Evolutionary conservation across 2,329 filamentous ascomycete genomes (phyloP).

Genomic region (Penicillium verrucosum): DNA sequence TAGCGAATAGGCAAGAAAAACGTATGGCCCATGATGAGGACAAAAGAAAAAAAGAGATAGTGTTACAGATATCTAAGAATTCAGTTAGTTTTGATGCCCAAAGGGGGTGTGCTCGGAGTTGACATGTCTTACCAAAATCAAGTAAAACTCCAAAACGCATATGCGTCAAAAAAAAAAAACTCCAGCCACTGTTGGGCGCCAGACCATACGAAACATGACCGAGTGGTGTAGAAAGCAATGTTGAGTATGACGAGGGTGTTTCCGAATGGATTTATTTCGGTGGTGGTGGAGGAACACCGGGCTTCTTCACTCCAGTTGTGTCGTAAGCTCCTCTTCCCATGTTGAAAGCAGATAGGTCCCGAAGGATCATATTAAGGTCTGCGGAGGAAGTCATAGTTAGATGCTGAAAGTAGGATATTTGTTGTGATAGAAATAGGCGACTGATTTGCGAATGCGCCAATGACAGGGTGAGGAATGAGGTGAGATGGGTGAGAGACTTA

Average conservation of each 20-base stretch:
- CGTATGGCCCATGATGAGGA: constrained; percentile 17
- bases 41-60: constrained; percentile 19
- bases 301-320: constrained; percentile 52
- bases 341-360: constrained; percentile 43
- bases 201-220: constrained; percentile 17
- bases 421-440: background rate
- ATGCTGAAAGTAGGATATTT: background rate
- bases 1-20: constrained; percentile 17
- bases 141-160: constrained; percentile 24
- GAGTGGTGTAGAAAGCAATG: constrained; percentile 22
- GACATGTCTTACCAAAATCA: constrained; percentile 27
- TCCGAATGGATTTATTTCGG: constrained; percentile 32
- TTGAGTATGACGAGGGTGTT: constrained; percentile 15
- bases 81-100: constrained; percentile 23
- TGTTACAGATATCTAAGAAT: constrained; percentile 32
- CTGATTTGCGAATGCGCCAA: background rate
- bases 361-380: constrained; percentile 42
- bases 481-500: constrained; percentile 19
- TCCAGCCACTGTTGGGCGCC: constrained; percentile 25
- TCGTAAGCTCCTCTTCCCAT: constrained; percentile 53
- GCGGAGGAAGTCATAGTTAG: constrained; percentile 32
- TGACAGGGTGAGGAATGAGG: constrained; percentile 17
- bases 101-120: constrained; percentile 15
- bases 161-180: constrained; percentile 23
- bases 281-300: constrained; percentile 44